Conservation (phyloP, 371 early-diverging fungal species). For the Circinella minor region DNA sequence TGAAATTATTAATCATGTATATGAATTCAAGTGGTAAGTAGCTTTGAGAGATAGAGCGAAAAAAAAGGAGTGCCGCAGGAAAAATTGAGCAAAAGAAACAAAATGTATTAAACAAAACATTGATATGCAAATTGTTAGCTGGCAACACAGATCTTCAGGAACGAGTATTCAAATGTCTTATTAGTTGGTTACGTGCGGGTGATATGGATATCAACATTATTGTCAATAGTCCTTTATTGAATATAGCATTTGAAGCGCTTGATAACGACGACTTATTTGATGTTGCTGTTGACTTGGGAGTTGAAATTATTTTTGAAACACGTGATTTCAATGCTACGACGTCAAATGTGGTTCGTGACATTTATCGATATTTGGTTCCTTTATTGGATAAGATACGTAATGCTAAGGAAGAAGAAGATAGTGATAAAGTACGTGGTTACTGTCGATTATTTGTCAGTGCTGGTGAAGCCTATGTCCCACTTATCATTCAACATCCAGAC, state of each 20-base stretch:
- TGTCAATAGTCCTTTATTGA: slow-evolving; percentile 70
- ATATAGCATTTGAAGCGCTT: slow-evolving; percentile 77
- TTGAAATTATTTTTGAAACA: slow-evolving; percentile 81
- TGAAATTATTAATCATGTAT: slow-evolving; percentile 67
- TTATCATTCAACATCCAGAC: slow-evolving; percentile 68
- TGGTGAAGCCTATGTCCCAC: slow-evolving; percentile 79
- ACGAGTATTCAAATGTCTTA: slow-evolving; percentile 73
- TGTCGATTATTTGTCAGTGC: slow-evolving; percentile 87
- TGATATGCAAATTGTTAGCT: slow-evolving; percentile 25
- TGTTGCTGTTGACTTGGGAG: slow-evolving; percentile 81
- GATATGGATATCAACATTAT: slow-evolving; percentile 73
- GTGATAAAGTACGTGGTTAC: slow-evolving; percentile 65
- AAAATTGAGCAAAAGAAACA: no score
- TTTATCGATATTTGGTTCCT: slow-evolving; percentile 56
- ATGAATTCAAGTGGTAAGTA: slow-evolving; percentile 69
- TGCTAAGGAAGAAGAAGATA: slow-evolving; percentile 44
- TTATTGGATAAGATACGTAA: slow-evolving; percentile 58
- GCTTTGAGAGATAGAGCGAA: no score
- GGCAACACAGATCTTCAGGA: slow-evolving; percentile 62
- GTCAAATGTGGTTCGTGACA: slow-evolving; percentile 23
- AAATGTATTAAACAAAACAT: no score
- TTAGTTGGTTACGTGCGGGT: slow-evolving; percentile 86
- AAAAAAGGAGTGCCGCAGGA: no score
- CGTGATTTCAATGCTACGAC: slow-evolving; percentile 59
- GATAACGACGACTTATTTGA: slow-evolving; percentile 77